These are phyloP conservation scores for Styphnolobium japonicum DNA, from an alignment of 306 rosid genomes.

Conservation along the genomic window DNA sequence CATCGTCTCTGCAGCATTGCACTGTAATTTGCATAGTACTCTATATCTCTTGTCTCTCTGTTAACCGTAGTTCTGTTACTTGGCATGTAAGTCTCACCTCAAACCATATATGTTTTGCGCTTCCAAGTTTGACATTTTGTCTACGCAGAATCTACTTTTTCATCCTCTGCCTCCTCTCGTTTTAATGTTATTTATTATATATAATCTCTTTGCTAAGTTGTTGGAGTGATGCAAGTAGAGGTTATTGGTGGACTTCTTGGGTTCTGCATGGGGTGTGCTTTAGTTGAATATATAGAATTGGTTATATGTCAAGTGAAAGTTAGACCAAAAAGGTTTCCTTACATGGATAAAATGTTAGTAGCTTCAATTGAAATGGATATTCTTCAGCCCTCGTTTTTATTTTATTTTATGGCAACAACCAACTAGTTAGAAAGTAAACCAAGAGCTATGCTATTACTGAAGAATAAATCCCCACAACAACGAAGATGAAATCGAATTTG, in stretches of 20 bases:
- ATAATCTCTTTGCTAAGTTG: not conserved
- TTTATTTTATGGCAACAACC: not conserved
- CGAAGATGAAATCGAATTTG: not conserved
- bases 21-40: not conserved
- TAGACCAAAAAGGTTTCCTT: not conserved
- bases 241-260: not conserved
- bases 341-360: not conserved
- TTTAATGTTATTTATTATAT: not conserved
- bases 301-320: not conserved
- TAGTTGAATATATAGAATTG: not conserved
- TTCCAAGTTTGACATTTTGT: not conserved
- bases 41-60: not conserved
- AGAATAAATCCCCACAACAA: no score
- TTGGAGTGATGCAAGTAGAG: not conserved
- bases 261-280: not conserved
- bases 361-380: not conserved
- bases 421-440: not conserved
- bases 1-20: not conserved
- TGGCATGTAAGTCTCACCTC: not conserved
- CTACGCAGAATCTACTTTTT: not conserved
- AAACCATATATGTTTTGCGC: not conserved
- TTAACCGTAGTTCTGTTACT: slow-evolving; percentile 1
- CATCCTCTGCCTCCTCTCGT: not conserved
- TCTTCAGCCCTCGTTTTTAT: not conserved
- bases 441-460: not conserved